Conservation (phyloP, 1,284 basidiomycete species). For the Fistulinella cinereoalba region DNA sequence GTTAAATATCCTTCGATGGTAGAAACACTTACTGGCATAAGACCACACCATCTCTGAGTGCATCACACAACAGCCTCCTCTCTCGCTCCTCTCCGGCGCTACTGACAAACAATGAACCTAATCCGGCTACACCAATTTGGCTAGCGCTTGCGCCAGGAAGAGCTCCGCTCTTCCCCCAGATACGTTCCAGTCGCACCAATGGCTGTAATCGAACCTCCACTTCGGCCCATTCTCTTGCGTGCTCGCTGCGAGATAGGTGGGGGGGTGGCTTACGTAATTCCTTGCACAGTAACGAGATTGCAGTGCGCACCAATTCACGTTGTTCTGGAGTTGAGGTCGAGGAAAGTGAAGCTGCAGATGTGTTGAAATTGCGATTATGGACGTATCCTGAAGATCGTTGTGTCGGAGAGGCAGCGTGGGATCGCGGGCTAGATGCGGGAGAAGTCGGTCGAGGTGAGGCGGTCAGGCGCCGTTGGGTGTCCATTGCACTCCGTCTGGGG, state of each 20-base stretch:
- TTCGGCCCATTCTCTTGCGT: constrained; percentile 62
- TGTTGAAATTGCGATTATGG: constrained; percentile 51
- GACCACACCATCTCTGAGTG: constrained; percentile 78
- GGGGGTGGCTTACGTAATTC: constrained; percentile 58
- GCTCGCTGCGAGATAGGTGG: constrained; percentile 48
- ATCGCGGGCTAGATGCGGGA: constrained; percentile 21
- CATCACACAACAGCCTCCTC: constrained; percentile 65
- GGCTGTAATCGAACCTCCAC: constrained; percentile 64
- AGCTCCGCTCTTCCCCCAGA: constrained; percentile 59
- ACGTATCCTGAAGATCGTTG: constrained; percentile 44
- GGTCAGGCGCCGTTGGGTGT: constrained; percentile 31
- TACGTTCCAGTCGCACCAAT: constrained; percentile 63
- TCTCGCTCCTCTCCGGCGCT: constrained; percentile 71
- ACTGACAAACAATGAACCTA: constrained; percentile 41
- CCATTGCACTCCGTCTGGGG: constrained; percentile 30
- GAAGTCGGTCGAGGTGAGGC: constrained; percentile 37
- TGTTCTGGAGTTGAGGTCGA: constrained; percentile 48
- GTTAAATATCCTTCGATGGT: not conserved
- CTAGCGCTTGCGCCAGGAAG: constrained; percentile 40
- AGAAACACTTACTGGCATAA: constrained; percentile 73
- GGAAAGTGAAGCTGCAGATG: constrained; percentile 52
- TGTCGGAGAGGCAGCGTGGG: constrained; percentile 39
- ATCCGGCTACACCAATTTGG: constrained; percentile 37
- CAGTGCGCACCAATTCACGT: constrained; percentile 61
- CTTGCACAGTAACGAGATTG: constrained; percentile 59